Conservation (phyloP, 108 stramenopile species). For the Pseudonitzschia delicatissima region DNA sequence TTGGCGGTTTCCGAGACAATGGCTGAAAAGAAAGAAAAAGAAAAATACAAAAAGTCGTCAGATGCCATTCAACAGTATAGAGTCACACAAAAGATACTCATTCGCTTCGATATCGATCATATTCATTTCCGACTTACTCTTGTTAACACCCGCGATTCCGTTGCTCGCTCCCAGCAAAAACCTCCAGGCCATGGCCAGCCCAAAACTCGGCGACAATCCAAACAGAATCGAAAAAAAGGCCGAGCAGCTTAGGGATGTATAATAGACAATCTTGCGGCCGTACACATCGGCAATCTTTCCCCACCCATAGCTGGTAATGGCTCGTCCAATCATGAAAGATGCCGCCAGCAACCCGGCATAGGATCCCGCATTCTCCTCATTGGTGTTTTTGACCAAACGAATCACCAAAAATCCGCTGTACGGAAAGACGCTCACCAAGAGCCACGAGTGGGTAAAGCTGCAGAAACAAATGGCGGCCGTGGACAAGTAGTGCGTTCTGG, state of each 20-base stretch:
- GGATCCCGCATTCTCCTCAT: constrained; percentile 48
- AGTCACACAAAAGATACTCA: no score
- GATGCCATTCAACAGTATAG: no score
- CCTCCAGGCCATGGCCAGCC: constrained; percentile 42
- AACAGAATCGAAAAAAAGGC: constrained; percentile 51
- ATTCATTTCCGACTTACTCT: no score
- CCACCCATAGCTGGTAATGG: constrained; percentile 49
- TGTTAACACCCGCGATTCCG: constrained; percentile 49
- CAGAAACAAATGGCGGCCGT: not conserved
- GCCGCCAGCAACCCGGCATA: constrained; percentile 64
- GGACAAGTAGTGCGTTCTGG: not conserved
- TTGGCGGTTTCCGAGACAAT: constrained; percentile 47
- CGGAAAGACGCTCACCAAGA: constrained; percentile 60
- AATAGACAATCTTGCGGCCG: constrained; percentile 54
- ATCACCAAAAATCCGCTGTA: constrained; percentile 67
- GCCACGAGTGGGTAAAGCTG: constrained; percentile 29
- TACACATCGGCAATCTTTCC: constrained; percentile 56
- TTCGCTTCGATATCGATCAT: no score
- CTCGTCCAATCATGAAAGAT: constrained; percentile 67
- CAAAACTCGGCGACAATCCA: constrained; percentile 48
- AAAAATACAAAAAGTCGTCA: no score
- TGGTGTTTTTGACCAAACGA: constrained; percentile 27
- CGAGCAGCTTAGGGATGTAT: constrained; percentile 34
- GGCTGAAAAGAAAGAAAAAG: no score
- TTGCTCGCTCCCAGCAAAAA: constrained; percentile 47